Evolutionary conservation across 371 early-diverging fungal genomes (phyloP).

Genomic region (Choanephora cucurbitarum): DNA sequence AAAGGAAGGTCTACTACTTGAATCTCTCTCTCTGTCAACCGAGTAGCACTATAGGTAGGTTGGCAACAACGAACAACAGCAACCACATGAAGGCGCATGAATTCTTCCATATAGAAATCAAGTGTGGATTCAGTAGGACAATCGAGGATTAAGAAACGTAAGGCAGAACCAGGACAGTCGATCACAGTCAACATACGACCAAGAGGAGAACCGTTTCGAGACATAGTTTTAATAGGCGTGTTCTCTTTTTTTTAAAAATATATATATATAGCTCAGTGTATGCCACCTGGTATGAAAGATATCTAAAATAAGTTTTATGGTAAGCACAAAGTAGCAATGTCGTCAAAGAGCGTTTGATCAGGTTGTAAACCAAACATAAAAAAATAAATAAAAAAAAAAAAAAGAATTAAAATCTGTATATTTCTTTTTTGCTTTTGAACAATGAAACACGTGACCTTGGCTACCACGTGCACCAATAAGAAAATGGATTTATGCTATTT

Average conservation of each 20-base stretch:
- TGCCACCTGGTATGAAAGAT: no score
- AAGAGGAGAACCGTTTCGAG: conserved; percentile 34
- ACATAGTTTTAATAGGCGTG: conserved; percentile 14
- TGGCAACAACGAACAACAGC: conserved; percentile 88
- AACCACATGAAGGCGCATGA: conserved; percentile 74
- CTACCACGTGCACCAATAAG: conserved; percentile 9
- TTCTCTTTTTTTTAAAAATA: background rate
- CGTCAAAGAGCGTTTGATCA: conserved; percentile 24
- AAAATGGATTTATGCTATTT: background rate
- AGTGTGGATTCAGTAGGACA: conserved; percentile 88
- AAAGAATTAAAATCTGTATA: conserved; percentile 6
- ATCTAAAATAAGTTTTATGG: no score
- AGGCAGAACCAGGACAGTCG: conserved; percentile 29
- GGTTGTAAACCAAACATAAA: conserved; percentile 28
- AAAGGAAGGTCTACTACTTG: conserved; percentile 48
- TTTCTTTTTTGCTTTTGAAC: conserved; percentile 2
- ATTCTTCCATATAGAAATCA: conserved; percentile 78
- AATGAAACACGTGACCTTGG: conserved; percentile 7
- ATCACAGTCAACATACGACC: conserved; percentile 36
- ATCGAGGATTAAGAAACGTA: conserved; percentile 89
- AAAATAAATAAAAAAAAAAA: conserved; percentile 7
- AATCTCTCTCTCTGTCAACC: conserved; percentile 67
- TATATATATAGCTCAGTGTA: no score
- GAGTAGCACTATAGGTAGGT: conserved; percentile 78
- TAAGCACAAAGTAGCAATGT: conserved; percentile 12